Percentiles rank a stretch among this genome's conserved stretches.
Conservation (phyloP, 495 filamentous ascomycete genomes). For the Amphirosellinia nigrospora region DNA sequence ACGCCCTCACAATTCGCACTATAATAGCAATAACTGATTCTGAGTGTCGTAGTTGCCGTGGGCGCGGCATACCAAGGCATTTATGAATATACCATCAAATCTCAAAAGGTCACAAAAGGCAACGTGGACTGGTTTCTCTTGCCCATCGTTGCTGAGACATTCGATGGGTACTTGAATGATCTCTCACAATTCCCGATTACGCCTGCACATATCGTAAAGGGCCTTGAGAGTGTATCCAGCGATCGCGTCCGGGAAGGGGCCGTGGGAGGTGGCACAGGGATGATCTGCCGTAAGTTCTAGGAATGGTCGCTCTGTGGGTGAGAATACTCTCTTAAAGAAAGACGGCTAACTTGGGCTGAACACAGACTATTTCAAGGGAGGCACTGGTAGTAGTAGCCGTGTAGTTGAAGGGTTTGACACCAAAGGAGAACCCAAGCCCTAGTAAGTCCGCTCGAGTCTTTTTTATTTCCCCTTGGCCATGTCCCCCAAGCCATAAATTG, state of each 20-base stretch:
- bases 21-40: too few relatives aligned
- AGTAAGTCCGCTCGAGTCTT: too few relatives aligned
- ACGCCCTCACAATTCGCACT: too few relatives aligned
- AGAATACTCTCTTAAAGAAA: background rate
- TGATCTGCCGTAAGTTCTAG: constrained; percentile 46
- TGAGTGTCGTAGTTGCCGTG: too few relatives aligned
- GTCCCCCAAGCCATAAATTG: too few relatives aligned
- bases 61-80: constrained; percentile 56
- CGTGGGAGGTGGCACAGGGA: constrained; percentile 60
- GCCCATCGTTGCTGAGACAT: constrained; percentile 61
- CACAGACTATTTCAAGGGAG: constrained; percentile 56
- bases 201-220: constrained; percentile 50
- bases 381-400: constrained; percentile 57
- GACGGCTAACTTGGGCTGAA: constrained; percentile 22
- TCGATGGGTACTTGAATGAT: constrained; percentile 57
- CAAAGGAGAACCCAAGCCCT: constrained; percentile 41
- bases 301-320: background rate
- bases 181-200: constrained; percentile 49
- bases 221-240: constrained; percentile 47
- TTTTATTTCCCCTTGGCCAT: too few relatives aligned
- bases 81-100: constrained; percentile 53
- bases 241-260: constrained; percentile 56
- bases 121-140: constrained; percentile 54
- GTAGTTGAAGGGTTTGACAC: constrained; percentile 45
- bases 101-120: constrained; percentile 42